These are phyloP conservation scores for Castanea sativa DNA, from an alignment of 306 rosid genomes.

Conservation along the genomic window DNA sequence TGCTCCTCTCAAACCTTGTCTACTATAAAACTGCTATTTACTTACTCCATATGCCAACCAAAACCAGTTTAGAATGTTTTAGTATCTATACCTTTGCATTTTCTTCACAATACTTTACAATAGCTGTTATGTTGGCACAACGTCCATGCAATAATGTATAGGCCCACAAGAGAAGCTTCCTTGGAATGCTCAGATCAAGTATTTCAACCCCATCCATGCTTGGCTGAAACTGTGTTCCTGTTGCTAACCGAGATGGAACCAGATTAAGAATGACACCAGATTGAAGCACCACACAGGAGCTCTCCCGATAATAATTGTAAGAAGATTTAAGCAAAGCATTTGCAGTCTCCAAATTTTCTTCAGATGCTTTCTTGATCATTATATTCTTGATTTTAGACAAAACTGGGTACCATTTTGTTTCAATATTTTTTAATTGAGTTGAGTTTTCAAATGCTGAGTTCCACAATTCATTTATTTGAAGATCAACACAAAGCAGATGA, in stretches of 20 bases:
- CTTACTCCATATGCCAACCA: not conserved
- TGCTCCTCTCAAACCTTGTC: not conserved
- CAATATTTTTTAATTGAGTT: slow-evolving; percentile 45
- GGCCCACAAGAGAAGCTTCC: slow-evolving; percentile 99
- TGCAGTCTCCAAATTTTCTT: slow-evolving; percentile 75
- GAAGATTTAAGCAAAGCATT: slow-evolving; percentile 77
- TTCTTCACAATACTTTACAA: slow-evolving; percentile 95
- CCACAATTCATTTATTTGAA: slow-evolving; percentile 78
- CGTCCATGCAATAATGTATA: slow-evolving; percentile 71
- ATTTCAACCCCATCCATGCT: slow-evolving; percentile 62
- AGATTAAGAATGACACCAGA: slow-evolving; percentile 73
- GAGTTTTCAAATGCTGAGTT: slow-evolving; percentile 76
- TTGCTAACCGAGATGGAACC: slow-evolving; percentile 54
- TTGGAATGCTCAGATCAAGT: slow-evolving; percentile 90
- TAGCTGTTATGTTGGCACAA: slow-evolving; percentile 67
- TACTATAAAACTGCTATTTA: not conserved
- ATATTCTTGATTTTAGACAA: slow-evolving; percentile 54
- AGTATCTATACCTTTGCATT: slow-evolving; percentile 69
- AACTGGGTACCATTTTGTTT: slow-evolving; percentile 60
- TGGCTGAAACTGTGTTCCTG: slow-evolving; percentile 53
- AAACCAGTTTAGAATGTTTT: slow-evolving; percentile 7
- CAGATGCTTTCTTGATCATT: slow-evolving; percentile 57
- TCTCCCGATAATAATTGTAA: slow-evolving; percentile 85
- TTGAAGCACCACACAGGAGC: slow-evolving; percentile 71
- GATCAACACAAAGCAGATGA: slow-evolving; percentile 74